Conservation (phyloP, 768 basidiomycete species). For the Tulasnella sp. region DNA sequence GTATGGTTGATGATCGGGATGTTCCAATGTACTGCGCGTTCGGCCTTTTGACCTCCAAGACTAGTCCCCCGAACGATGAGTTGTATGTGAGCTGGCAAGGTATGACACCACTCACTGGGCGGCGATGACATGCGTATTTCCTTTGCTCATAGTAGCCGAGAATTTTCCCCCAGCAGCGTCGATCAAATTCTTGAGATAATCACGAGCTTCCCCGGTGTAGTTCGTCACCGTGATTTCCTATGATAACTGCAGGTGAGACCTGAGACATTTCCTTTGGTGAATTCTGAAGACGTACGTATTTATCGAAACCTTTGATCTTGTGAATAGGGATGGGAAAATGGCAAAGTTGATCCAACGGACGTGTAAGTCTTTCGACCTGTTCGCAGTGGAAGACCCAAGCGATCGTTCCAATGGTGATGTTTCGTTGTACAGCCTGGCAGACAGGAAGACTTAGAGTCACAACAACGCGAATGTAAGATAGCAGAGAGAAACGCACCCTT, state of each 20-base stretch:
- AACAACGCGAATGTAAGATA: neutral
- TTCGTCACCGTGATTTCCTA: conserved; percentile 80
- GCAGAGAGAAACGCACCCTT: conserved; percentile 34
- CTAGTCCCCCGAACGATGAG: conserved; percentile 23
- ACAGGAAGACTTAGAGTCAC: neutral
- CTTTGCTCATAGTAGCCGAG: conserved; percentile 67
- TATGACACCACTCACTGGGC: conserved; percentile 48
- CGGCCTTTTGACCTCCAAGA: conserved; percentile 44
- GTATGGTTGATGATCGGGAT: conserved; percentile 81
- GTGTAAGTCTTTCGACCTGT: conserved; percentile 43
- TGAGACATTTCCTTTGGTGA: neutral
- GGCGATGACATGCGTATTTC: conserved; percentile 72
- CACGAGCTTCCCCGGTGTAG: conserved; percentile 75
- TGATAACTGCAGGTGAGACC: neutral
- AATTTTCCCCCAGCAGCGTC: conserved; percentile 63
- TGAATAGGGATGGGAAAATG: conserved; percentile 72
- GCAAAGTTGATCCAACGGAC: conserved; percentile 62
- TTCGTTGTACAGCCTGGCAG: conserved; percentile 43
- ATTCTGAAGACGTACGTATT: conserved; percentile 39
- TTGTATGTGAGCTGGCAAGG: neutral
- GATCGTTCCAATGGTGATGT: conserved; percentile 63
- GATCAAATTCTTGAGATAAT: conserved; percentile 81
- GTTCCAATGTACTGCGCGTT: conserved; percentile 65
- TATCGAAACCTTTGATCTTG: conserved; percentile 45
- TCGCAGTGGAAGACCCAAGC: conserved; percentile 78